These are phyloP conservation scores for Leccinum subtestaceum DNA, from an alignment of 768 basidiomycete genomes.

Conservation along the genomic window DNA sequence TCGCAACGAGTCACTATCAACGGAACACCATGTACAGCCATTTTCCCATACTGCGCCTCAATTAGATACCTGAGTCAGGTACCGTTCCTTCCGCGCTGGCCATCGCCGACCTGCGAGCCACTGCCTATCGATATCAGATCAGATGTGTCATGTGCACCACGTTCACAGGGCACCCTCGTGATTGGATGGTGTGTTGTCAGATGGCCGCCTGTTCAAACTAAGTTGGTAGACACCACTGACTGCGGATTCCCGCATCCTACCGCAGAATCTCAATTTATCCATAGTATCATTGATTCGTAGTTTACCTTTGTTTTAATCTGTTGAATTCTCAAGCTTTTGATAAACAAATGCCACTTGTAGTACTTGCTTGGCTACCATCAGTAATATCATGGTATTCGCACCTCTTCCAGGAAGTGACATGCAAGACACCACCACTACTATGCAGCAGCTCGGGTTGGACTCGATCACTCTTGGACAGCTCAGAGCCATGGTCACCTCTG, in stretches of 20 bases:
- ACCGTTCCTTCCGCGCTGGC: slow-evolving; percentile 16
- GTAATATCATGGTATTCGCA: slow-evolving; percentile 32
- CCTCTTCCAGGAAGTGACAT: slow-evolving; percentile 27
- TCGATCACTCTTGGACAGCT: slow-evolving; percentile 82
- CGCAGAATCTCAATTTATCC: neutral
- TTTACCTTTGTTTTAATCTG: slow-evolving; percentile 21
- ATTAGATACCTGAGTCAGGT: slow-evolving; percentile 8
- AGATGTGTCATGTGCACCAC: slow-evolving; percentile 7
- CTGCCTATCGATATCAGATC: slow-evolving; percentile 16
- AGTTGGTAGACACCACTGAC: slow-evolving; percentile 8
- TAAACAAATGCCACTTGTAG: slow-evolving; percentile 18
- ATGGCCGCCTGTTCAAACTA: neutral
- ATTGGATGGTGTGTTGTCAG: slow-evolving; percentile 8
- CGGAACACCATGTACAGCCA: slow-evolving; percentile 3
- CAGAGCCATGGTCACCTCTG: slow-evolving; percentile 65
- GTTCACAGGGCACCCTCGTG: slow-evolving; percentile 1
- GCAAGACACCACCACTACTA: slow-evolving; percentile 29
- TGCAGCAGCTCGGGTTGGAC: slow-evolving; percentile 50
- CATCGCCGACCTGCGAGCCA: slow-evolving; percentile 17
- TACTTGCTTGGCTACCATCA: slow-evolving; percentile 9
- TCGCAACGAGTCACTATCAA: neutral
- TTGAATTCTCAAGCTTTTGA: slow-evolving; percentile 28
- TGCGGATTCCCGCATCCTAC: slow-evolving; percentile 2
- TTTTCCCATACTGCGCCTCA: slow-evolving; percentile 11
- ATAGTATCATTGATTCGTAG: neutral